phyloP scores from a whole-genome alignment of 192 early-diverging fungal species.

The Helicostylum pulchrum region DNA sequence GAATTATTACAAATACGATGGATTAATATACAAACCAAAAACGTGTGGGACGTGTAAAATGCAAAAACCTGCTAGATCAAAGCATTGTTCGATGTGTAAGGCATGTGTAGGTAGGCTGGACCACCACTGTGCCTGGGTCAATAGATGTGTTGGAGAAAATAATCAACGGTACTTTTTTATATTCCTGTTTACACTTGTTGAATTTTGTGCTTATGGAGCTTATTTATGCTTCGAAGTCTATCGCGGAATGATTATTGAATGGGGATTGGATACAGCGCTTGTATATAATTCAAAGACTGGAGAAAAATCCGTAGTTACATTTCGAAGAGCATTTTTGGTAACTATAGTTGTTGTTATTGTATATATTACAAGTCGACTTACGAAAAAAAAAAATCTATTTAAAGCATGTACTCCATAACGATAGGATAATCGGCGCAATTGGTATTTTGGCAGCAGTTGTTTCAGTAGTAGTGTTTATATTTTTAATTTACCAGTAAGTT shows the following conservation, averaged over 20 bases:
- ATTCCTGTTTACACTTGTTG: constrained; percentile 44
- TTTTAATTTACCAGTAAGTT: constrained; percentile 46
- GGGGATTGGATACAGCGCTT: constrained; percentile 30
- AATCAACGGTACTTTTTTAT: constrained; percentile 53
- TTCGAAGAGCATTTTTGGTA: constrained; percentile 45
- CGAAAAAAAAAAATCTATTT: neutral
- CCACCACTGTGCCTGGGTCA: constrained; percentile 57
- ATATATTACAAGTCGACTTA: neutral
- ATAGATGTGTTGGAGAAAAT: constrained; percentile 50
- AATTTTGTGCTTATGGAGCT: constrained; percentile 49
- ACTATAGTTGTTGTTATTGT: constrained; percentile 9
- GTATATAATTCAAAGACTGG: constrained; percentile 24
- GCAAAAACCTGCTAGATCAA: constrained; percentile 53
- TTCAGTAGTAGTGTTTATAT: constrained; percentile 46
- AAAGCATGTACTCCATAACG: constrained; percentile 50
- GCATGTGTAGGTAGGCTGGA: constrained; percentile 46
- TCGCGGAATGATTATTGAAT: constrained; percentile 26
- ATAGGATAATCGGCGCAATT: constrained; percentile 47
- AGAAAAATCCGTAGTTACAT: constrained; percentile 15
- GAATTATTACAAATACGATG: constrained; percentile 44
- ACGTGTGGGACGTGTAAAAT: constrained; percentile 49
- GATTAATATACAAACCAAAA: constrained; percentile 46
- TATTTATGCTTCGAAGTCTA: constrained; percentile 46
- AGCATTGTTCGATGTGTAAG: constrained; percentile 56
- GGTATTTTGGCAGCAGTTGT: constrained; percentile 46